Evolutionary conservation across 352 stramenopile species (phyloP), one percentile per base, ranked within the genome.

Genomic region (Elongisporangium undulatum): DNA sequence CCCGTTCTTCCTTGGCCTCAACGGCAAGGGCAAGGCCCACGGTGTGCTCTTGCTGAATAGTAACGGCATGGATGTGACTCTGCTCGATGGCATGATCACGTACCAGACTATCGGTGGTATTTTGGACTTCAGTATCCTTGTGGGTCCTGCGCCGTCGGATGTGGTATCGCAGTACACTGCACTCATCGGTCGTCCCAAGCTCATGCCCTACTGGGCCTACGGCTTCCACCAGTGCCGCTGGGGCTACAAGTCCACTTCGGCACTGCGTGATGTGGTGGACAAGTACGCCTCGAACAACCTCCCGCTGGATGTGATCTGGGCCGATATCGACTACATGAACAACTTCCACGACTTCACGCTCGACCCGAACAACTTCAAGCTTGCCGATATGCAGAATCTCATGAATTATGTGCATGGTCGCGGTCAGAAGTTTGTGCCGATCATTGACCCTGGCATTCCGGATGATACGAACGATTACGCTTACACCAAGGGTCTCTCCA

Each of bases 381-480:
- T 68, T 6, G 55, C 56, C 1, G 56, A 82, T 23, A 69, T 87
- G 55, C 13, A 49, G 0, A 50, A 51, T 6, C 71, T 87, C 29
- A 57, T 93, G 10, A 23, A 71, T 0, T 70, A 87, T n/a, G 52
- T 93, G 24, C 82, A 92, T 62, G 53, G 59, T 13, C 62, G 62
- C 12, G 76, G 69, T 17, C 79, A 87, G 51, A 77, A 89, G 48
- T 93, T 85, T 49, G 76, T 94, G 13, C 77, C 79, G 10, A 96
- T 96, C 61, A 72, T 96, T 38, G 87, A 96, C 59, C 84, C 87
- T 19, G 87, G 82, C 22, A 96, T 96, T 52, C 79, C 79, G 0
- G 69, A 86, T 50, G 70, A 84, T 38, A 53, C 51, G 10, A 72
- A 63, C 12, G 75, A 87, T 56, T 70, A 78, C 20, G 71, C 77